Evolutionary conservation across 768 basidiomycete genomes (phyloP).

Genomic region (Tephrocybe sp.): DNA sequence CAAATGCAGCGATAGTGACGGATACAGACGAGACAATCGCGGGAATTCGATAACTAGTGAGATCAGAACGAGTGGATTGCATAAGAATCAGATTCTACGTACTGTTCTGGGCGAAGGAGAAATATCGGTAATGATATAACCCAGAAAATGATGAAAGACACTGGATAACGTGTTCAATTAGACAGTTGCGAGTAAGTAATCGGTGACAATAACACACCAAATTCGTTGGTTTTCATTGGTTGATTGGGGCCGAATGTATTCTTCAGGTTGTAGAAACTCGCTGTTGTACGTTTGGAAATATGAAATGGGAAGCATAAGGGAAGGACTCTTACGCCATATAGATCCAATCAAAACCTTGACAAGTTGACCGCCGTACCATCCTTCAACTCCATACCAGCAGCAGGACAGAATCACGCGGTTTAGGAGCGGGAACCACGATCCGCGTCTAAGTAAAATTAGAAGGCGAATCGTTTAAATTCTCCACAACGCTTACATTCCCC

Average conservation of each 20-base stretch:
- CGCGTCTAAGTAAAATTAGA: conserved; percentile 18
- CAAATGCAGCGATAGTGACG: conserved; percentile 26
- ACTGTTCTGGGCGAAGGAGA: conserved; percentile 28
- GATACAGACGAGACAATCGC: conserved; percentile 25
- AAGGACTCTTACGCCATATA: conserved; percentile 27
- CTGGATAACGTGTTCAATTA: conserved; percentile 12
- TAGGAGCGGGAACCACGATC: conserved; percentile 27
- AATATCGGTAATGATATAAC: conserved; percentile 27
- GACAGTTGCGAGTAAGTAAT: background rate
- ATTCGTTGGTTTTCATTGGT: conserved; percentile 32
- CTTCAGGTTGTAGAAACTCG: conserved; percentile 30
- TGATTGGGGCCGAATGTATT: conserved; percentile 24
- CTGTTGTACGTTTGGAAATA: conserved; percentile 7
- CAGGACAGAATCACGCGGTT: conserved; percentile 32
- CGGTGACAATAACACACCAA: conserved; percentile 16
- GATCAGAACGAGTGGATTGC: background rate
- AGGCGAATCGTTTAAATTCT: background rate
- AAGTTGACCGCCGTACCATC: conserved; percentile 32
- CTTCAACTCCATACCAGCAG: conserved; percentile 31
- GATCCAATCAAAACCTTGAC: conserved; percentile 31
- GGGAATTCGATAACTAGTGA: conserved; percentile 14
- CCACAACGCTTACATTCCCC: conserved; percentile 23
- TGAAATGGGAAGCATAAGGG: background rate
- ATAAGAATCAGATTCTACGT: conserved; percentile 1
- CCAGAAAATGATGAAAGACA: conserved; percentile 31